phyloP scores from a whole-genome alignment of 2,329 filamentous ascomycete species.

The Lasiodiplodia sp. region DNA sequence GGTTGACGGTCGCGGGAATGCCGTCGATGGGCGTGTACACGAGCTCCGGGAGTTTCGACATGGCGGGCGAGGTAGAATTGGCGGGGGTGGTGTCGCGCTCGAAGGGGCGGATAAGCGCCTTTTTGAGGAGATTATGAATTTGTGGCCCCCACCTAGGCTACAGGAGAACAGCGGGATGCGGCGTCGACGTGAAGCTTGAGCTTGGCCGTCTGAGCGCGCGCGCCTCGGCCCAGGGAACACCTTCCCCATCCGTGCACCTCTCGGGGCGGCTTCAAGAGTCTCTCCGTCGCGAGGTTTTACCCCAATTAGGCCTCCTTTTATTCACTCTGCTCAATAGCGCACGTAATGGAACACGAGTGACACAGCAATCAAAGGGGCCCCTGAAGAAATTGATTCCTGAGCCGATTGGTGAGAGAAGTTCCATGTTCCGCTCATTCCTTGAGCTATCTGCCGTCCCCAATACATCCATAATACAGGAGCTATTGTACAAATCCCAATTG shows the following conservation, averaged over 20 bases:
- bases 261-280: neutral
- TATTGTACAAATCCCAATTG: neutral
- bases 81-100: neutral
- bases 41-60: conserved; percentile 40
- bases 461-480: conserved; percentile 1
- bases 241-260: conserved; percentile 18
- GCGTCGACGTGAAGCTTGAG: conserved; percentile 3
- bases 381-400: neutral
- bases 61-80: conserved; percentile 32
- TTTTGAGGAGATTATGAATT: neutral
- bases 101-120: neutral
- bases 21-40: conserved; percentile 46
- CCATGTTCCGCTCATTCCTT: neutral
- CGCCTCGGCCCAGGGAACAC: conserved; percentile 10
- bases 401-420: neutral
- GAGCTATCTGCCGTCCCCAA: neutral
- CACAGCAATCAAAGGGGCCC: neutral
- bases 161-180: neutral
- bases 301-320: neutral
- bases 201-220: conserved; percentile 4
- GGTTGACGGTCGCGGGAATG: conserved; percentile 51
- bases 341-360: neutral
- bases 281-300: neutral
- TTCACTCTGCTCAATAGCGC: neutral
- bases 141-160: conserved; percentile 3